Percentiles rank a stretch among this genome's conserved stretches.
Conservation (phyloP, 148 eudicot species). For the Fallopia convolvulus region DNA sequence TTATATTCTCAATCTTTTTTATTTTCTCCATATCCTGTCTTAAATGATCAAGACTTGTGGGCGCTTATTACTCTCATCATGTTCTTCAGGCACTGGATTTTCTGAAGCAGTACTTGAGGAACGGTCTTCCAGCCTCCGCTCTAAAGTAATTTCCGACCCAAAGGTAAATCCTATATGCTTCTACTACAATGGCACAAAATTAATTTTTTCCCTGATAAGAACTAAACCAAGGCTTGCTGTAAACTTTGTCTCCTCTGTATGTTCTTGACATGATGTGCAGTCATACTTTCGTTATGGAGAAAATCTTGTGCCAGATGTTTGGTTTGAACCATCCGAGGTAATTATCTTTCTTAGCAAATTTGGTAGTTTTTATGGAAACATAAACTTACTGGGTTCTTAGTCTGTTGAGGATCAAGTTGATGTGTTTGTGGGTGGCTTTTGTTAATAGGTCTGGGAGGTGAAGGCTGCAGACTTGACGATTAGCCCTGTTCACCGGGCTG, state of each 20-base stretch:
- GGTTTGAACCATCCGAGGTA: conserved; percentile 97
- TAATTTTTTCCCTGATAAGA: not conserved
- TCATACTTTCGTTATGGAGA: conserved; percentile 76
- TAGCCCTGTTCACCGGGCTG: conserved; percentile 91
- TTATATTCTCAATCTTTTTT: not conserved
- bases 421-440: not conserved
- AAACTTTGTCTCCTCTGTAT: not conserved
- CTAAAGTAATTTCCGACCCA: conserved; percentile 72
- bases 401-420: not conserved
- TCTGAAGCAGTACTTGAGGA: conserved; percentile 73
- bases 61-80: conserved; percentile 1
- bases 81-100: conserved; percentile 76
- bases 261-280: conserved; percentile 34
- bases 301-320: conserved; percentile 71
- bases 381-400: not conserved
- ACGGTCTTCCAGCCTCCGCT: conserved; percentile 72
- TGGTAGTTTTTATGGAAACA: not conserved
- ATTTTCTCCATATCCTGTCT: conserved; percentile 7
- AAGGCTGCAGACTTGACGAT: conserved; percentile 98
- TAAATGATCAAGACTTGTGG: conserved; percentile 20
- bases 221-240: not conserved
- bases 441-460: conserved; percentile 89
- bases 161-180: conserved; percentile 38
- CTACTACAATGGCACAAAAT: not conserved
- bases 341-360: not conserved